Evolutionary conservation across 2,329 filamentous ascomycete species (phyloP).

Genomic region (Pseudogymnoascus sp.): DNA sequence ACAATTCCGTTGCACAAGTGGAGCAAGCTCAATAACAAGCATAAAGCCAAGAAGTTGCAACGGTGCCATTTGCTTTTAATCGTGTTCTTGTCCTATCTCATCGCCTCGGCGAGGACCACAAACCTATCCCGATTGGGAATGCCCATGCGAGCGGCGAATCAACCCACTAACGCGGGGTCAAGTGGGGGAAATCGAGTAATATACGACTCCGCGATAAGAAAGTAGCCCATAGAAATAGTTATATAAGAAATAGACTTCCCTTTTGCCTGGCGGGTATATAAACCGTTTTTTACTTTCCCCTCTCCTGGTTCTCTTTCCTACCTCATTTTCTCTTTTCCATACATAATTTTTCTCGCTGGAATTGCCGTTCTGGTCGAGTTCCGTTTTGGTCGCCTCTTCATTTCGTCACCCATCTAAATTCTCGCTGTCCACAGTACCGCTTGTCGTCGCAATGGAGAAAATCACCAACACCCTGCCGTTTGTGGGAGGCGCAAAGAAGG

Average conservation of each 20-base stretch:
- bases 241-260: constrained; percentile 4
- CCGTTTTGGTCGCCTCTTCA: neutral
- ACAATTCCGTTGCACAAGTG: constrained; percentile 2
- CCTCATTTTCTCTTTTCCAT: neutral
- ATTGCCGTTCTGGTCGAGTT: neutral
- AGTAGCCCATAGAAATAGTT: neutral
- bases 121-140: constrained; percentile 2
- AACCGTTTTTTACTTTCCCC: neutral
- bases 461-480: neutral
- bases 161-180: constrained; percentile 1
- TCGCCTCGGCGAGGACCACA: neutral
- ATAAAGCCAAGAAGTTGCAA: neutral
- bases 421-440: neutral
- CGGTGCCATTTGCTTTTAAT: neutral
- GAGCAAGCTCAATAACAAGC: neutral
- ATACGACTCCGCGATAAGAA: constrained; percentile 9
- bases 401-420: neutral
- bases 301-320: neutral
- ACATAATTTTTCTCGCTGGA: neutral
- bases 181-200: constrained; percentile 8
- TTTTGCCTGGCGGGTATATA: constrained; percentile 1
- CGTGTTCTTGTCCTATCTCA: neutral
- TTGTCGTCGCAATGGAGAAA: neutral
- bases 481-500: constrained; percentile 17
- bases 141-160: neutral